These are phyloP conservation scores for Chrysophaeum taylorii DNA, from an alignment of 352 stramenopile genomes.

Conservation along the genomic window DNA sequence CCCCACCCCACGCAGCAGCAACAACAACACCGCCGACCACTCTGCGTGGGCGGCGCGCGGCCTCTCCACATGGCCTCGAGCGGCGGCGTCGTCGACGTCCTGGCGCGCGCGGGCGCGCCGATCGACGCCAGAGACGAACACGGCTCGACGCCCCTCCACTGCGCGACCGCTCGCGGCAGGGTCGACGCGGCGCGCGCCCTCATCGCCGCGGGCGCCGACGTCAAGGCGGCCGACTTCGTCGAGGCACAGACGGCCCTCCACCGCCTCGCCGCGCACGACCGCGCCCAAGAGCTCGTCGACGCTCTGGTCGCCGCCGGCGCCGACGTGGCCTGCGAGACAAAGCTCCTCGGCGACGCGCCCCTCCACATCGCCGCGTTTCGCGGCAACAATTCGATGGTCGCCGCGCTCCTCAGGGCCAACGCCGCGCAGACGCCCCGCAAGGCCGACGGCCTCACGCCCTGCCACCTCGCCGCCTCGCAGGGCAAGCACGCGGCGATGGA, in stretches of 20 bases:
- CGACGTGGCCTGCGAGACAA: background rate
- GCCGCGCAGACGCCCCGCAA: background rate
- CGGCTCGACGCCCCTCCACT: constrained; percentile 1
- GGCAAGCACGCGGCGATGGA: no score
- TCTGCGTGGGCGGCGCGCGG: background rate
- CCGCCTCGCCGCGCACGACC: background rate
- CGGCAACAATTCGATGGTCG: background rate
- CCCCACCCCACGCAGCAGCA: background rate
- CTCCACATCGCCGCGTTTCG: background rate
- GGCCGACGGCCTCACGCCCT: background rate
- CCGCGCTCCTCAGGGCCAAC: background rate
- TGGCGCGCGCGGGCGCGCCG: background rate
- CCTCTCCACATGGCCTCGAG: background rate
- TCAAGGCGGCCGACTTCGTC: background rate
- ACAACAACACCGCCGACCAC: background rate
- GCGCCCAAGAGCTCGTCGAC: background rate
- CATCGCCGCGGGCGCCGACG: background rate
- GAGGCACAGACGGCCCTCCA: constrained; percentile 1
- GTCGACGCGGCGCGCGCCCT: background rate
- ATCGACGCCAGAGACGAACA: background rate
- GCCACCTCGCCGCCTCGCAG: no score
- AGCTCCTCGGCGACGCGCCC: background rate
- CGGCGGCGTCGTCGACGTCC: background rate
- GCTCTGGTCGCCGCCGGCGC: background rate
- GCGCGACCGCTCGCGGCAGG: background rate